phyloP scores from a whole-genome alignment of 768 basidiomycete species.

The Sarcodon aspratus region DNA sequence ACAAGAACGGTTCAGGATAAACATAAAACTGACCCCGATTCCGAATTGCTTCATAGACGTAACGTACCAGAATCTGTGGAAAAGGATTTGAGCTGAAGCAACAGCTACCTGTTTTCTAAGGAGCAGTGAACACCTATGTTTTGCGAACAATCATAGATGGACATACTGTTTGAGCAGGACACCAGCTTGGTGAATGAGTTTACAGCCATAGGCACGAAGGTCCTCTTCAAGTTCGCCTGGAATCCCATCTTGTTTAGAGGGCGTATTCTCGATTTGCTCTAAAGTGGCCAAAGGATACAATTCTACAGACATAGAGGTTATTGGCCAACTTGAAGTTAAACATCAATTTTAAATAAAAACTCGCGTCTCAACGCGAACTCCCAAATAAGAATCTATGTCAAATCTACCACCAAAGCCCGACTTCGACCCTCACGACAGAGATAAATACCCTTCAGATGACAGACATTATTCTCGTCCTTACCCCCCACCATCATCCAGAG shows the following conservation, averaged over 20 bases:
- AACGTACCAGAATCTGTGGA: conserved; percentile 95
- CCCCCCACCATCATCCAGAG: conserved; percentile 3
- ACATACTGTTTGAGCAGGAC: conserved; percentile 81
- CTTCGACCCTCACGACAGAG: conserved; percentile 12
- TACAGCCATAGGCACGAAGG: conserved; percentile 82
- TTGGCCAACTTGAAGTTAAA: neutral
- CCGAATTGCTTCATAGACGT: conserved; percentile 92
- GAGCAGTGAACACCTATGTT: conserved; percentile 1
- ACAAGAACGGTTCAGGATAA: neutral
- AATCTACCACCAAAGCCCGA: conserved; percentile 22
- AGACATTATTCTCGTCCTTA: conserved; percentile 13
- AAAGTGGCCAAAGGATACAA: conserved; percentile 80
- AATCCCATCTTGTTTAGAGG: conserved; percentile 75
- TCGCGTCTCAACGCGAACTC: neutral
- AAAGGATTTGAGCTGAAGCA: conserved; percentile 91
- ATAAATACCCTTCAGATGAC: conserved; percentile 11
- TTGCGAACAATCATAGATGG: neutral
- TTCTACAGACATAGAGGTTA: conserved; percentile 10
- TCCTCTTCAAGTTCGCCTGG: conserved; percentile 78
- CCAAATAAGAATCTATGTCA: conserved; percentile 9
- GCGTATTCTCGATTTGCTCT: conserved; percentile 66
- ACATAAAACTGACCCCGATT: conserved; percentile 56
- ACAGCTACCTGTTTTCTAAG: conserved; percentile 93
- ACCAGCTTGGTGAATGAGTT: conserved; percentile 92
- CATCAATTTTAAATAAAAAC: neutral